These are phyloP conservation scores for Lentinula sp. DNA, from an alignment of 768 basidiomycete genomes.

Conservation along the genomic window DNA sequence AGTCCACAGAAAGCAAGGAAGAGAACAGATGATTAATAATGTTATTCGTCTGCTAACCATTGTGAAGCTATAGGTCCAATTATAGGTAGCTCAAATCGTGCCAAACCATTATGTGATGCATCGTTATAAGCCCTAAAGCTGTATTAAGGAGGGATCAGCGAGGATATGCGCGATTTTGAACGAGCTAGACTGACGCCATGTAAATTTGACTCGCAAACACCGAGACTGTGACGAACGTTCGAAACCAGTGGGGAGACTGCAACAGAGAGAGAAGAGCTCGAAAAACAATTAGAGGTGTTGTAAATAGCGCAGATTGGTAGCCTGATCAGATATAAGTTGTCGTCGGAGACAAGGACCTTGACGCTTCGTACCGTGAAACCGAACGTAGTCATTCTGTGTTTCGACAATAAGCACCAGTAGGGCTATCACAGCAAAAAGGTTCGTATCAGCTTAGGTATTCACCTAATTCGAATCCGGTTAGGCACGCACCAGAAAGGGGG, in stretches of 20 bases:
- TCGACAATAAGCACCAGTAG: slow-evolving; percentile 63
- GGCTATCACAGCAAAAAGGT: slow-evolving; percentile 30
- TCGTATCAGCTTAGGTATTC: not conserved
- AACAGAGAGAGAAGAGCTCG: slow-evolving; percentile 50
- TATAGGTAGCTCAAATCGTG: slow-evolving; percentile 54
- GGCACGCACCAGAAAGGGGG: slow-evolving; percentile 66
- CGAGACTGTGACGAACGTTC: slow-evolving; percentile 39
- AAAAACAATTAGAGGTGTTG: slow-evolving; percentile 53
- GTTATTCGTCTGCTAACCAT: slow-evolving; percentile 60
- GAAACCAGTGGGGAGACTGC: slow-evolving; percentile 47
- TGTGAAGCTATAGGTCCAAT: slow-evolving; percentile 61
- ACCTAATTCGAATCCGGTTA: not conserved
- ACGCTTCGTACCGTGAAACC: slow-evolving; percentile 60
- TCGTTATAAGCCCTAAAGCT: slow-evolving; percentile 41
- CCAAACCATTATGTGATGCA: slow-evolving; percentile 44
- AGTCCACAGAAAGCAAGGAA: not conserved
- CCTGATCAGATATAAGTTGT: slow-evolving; percentile 32
- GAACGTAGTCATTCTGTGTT: slow-evolving; percentile 69
- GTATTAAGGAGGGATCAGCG: slow-evolving; percentile 2
- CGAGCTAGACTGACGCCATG: slow-evolving; percentile 45
- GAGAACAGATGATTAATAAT: not conserved
- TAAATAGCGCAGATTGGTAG: slow-evolving; percentile 72
- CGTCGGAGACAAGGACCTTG: not conserved
- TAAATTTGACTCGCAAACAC: slow-evolving; percentile 35
- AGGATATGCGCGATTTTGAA: not conserved